Conservation (phyloP, 139 green algal species). For the Asterochloris erici region DNA sequence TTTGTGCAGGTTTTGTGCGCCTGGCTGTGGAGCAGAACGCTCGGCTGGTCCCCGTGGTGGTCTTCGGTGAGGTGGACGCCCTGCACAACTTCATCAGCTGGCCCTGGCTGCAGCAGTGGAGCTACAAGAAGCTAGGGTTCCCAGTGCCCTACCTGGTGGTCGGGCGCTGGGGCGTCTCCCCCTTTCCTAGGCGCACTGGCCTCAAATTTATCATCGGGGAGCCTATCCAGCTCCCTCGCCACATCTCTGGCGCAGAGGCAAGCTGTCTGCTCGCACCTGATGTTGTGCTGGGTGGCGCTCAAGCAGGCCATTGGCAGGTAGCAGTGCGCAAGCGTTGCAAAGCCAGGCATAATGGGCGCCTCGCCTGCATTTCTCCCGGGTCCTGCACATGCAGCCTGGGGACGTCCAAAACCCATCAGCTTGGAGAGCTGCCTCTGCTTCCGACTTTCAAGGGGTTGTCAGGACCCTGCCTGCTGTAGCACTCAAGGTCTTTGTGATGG, state of each 20-base stretch:
- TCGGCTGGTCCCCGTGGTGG: slow-evolving; percentile 73
- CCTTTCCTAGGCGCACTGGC: slow-evolving; percentile 49
- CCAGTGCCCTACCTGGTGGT: slow-evolving; percentile 69
- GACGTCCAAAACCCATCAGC: not conserved
- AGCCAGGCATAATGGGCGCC: not conserved
- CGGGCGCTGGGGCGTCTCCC: slow-evolving; percentile 60
- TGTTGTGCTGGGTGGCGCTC: not conserved
- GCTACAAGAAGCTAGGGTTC: slow-evolving; percentile 79
- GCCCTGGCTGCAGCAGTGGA: slow-evolving; percentile 61
- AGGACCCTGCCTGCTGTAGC: too few relatives aligned
- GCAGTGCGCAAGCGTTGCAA: not conserved
- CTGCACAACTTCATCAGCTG: slow-evolving; percentile 55
- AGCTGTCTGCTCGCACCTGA: not conserved
- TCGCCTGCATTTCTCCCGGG: not conserved
- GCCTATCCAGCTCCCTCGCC: slow-evolving; percentile 46
- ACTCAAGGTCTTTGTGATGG: not conserved
- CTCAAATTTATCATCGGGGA: slow-evolving; percentile 65
- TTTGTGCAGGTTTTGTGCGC: slow-evolving; percentile 53
- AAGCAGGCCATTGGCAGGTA: not conserved
- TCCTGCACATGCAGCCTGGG: not conserved
- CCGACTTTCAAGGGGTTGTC: too few relatives aligned
- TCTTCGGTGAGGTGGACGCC: slow-evolving; percentile 67
- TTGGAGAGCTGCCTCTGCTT: not conserved
- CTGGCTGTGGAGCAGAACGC: slow-evolving; percentile 74
- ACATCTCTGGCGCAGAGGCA: slow-evolving; percentile 14